phyloP scores from a whole-genome alignment of 306 rosid genomes.

The Quillaja saponaria region DNA sequence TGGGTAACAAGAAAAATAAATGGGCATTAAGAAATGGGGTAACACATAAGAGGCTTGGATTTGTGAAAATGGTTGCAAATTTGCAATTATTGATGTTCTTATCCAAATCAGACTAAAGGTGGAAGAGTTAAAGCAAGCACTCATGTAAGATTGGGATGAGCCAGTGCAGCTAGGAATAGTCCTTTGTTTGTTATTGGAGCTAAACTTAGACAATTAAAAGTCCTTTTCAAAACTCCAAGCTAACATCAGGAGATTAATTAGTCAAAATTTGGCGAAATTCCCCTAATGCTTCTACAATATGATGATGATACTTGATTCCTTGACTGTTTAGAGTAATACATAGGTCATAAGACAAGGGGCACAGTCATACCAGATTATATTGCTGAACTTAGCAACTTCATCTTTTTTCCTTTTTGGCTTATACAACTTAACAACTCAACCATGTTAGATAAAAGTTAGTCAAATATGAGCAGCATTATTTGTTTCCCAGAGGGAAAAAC shows the following conservation, averaged over 20 bases:
- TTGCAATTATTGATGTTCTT: no score
- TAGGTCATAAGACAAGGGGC: not conserved
- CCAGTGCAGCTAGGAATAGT: not conserved
- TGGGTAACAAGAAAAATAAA: no score
- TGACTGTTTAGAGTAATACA: not conserved
- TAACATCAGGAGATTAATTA: not conserved
- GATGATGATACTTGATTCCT: not conserved
- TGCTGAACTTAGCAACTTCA: not conserved
- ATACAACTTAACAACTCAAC: not conserved
- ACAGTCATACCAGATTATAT: not conserved
- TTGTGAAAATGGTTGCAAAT: not conserved
- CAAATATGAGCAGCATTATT: not conserved
- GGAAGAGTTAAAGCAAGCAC: not conserved
- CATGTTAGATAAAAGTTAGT: not conserved
- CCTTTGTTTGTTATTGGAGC: conserved; percentile 12
- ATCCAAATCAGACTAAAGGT: not conserved
- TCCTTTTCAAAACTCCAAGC: no score
- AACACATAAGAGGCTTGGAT: not conserved
- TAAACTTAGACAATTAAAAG: not conserved
- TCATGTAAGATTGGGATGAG: not conserved
- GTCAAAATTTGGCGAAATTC: not conserved
- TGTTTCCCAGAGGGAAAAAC: no score
- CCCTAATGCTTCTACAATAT: not conserved
- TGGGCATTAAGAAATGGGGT: not conserved
- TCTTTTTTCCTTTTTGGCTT: no score